phyloP scores from a whole-genome alignment of 495 filamentous ascomycete species.

The Aspergillus funiculosus region DNA sequence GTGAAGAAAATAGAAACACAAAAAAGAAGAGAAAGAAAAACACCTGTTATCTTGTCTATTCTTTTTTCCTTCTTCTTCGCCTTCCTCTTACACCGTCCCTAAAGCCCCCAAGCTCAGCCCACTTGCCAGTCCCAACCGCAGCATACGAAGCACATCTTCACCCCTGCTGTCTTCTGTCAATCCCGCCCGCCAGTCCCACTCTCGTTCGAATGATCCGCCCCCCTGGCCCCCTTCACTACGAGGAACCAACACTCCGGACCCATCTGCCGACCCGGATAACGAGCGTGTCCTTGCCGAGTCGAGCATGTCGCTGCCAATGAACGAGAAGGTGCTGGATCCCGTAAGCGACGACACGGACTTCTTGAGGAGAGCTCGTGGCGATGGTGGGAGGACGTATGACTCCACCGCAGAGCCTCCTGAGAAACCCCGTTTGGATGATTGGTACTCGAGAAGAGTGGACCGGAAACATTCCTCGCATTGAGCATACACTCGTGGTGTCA shows the following conservation, averaged over 20 bases:
- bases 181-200: conserved; percentile 81
- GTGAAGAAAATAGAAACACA: not conserved
- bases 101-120: conserved; percentile 42
- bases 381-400: conserved; percentile 28
- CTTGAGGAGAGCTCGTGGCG: conserved; percentile 59
- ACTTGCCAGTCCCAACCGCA: conserved; percentile 68
- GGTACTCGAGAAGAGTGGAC: conserved; percentile 41
- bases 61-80: not conserved
- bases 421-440: conserved; percentile 44
- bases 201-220: conserved; percentile 42
- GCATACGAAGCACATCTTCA: conserved; percentile 60
- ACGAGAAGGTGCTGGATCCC: conserved; percentile 54
- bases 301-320: conserved; percentile 68
- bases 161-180: conserved; percentile 53
- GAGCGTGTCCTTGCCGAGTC: conserved; percentile 43
- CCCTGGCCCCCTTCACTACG: conserved; percentile 28
- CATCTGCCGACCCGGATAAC: conserved; percentile 46
- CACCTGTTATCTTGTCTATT: not conserved
- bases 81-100: conserved; percentile 14
- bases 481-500: conserved; percentile 60
- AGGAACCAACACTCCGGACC: conserved; percentile 51
- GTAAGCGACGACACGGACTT: conserved; percentile 58
- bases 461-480: conserved; percentile 66
- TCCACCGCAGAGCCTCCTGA: conserved; percentile 29
- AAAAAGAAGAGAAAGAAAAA: conserved; percentile 4